Evolutionary conservation across 2,329 filamentous ascomycete species (phyloP).

Genomic region (Alternaria metachromatica): DNA sequence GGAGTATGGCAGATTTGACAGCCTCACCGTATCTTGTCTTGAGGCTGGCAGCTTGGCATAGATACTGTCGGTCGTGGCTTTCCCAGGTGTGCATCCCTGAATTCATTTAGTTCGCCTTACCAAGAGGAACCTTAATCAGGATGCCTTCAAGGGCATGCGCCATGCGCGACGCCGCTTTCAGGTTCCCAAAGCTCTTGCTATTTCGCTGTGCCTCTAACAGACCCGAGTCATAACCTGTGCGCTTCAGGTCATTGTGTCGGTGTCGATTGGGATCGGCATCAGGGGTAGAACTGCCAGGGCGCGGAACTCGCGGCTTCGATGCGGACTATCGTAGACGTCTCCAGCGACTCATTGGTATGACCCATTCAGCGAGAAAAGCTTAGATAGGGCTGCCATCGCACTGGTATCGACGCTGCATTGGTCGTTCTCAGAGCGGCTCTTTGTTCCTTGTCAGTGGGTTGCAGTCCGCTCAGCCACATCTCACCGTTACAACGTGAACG

Average conservation of each 20-base stretch:
- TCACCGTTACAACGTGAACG: neutral
- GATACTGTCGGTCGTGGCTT: neutral
- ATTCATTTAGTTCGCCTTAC: neutral
- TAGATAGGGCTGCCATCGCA: neutral
- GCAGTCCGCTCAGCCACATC: neutral
- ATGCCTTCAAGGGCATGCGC: neutral
- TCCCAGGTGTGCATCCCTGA: neutral
- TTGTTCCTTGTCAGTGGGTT: neutral
- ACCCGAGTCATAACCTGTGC: neutral
- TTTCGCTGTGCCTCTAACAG: neutral
- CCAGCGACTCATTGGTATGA: neutral
- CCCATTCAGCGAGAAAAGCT: neutral
- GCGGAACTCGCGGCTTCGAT: neutral
- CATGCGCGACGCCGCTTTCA: neutral
- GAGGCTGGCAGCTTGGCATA: neutral
- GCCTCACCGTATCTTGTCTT: neutral
- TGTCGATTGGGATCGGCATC: neutral
- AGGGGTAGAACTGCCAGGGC: neutral
- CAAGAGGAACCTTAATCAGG: neutral
- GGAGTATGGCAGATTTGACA: neutral
- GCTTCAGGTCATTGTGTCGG: neutral
- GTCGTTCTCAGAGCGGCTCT: neutral
- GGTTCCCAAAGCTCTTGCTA: neutral
- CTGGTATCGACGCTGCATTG: neutral
- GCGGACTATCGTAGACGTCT: neutral